Evolutionary conservation across 495 filamentous ascomycete genomes (phyloP), one percentile per base, ranked within the genome.

Genomic region (Aspergillus campestris): DNA sequence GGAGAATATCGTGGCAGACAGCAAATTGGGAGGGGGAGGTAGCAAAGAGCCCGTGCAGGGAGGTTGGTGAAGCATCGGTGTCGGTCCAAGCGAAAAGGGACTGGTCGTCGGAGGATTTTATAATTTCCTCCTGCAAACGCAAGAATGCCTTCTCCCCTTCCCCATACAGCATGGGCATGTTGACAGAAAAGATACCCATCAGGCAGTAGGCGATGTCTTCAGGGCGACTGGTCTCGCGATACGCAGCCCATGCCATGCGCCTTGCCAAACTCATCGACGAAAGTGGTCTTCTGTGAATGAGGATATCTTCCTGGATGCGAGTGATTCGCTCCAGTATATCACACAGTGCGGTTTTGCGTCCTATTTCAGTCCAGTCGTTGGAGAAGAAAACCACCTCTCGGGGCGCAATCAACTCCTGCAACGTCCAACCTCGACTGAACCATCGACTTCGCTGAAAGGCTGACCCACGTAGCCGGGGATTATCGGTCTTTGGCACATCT

Each of bases 131-230:
- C 34, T 58, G 53, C 3, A 60, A 44, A 15, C 55, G 37, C 4
- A 34, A 42, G 34, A 58, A 60, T 29, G 59, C 59, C 18, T 52
- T 50, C 8, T 30, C 27, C 3, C 50, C 58, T 42, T 61, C 56
- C 11, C 54, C 57, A 35, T 62, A 62, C 13, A 62, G 34, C 8
- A 62, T 24, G 5, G 59, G 58, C 55, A 62, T 52, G 29, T 52
- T 58, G 7, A 62, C 48, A 9, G 47, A 37, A 24, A 62, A 62
- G n/a, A 60, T 42, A 27, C 58, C 55, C 35, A 62, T 38, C 8
- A 62, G 46, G 36, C 50, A 58, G 38, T 62, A 62, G 10, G 57
- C 58, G 6, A 44, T 49, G 42, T 62, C 59, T 41, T 62, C 59
- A 10, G 34, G 3, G 12, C 50, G 6, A 10, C 42, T 59, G 1